These are phyloP conservation scores for Clarireedia hainanense DNA, from an alignment of 2,329 filamentous ascomycete genomes.

Conservation along the genomic window DNA sequence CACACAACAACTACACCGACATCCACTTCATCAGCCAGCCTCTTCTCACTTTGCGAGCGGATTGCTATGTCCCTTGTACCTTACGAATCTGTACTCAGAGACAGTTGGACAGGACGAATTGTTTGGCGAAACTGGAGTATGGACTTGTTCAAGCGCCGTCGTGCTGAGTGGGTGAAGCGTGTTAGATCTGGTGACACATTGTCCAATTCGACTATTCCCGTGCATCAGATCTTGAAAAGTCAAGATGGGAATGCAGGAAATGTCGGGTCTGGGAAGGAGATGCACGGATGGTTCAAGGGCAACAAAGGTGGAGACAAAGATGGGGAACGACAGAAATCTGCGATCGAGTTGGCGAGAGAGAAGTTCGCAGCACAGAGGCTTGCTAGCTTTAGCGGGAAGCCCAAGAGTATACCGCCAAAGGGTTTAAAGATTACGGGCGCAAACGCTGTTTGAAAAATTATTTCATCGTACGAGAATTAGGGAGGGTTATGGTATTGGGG, in stretches of 20 bases:
- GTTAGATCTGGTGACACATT: constrained; percentile 26
- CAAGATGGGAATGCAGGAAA: constrained; percentile 4
- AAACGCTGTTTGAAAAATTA: constrained; percentile 2
- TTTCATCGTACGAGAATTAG: not conserved
- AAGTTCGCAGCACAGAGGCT: constrained; percentile 25
- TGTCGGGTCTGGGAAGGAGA: not conserved
- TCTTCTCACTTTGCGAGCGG: constrained; percentile 61
- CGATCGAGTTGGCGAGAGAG: constrained; percentile 27
- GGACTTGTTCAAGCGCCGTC: constrained; percentile 58
- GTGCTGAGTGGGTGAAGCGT: constrained; percentile 56
- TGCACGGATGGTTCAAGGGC: not conserved
- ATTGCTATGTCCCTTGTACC: constrained; percentile 55
- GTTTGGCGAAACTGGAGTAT: constrained; percentile 71
- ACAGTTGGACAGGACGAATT: constrained; percentile 55
- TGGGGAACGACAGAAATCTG: constrained; percentile 17
- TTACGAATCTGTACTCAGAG: constrained; percentile 52
- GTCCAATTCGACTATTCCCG: not conserved
- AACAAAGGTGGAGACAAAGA: constrained; percentile 9
- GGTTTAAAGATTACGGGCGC: constrained; percentile 11
- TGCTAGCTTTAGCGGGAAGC: constrained; percentile 7
- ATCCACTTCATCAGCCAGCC: constrained; percentile 12
- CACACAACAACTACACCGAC: constrained; percentile 15
- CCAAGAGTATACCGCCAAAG: constrained; percentile 7
- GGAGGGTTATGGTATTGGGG: not conserved
- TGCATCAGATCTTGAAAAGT: not conserved